Base-by-base conservation (phyloP, 805 yeast species). In the Kuraishia floccosa region DNA sequence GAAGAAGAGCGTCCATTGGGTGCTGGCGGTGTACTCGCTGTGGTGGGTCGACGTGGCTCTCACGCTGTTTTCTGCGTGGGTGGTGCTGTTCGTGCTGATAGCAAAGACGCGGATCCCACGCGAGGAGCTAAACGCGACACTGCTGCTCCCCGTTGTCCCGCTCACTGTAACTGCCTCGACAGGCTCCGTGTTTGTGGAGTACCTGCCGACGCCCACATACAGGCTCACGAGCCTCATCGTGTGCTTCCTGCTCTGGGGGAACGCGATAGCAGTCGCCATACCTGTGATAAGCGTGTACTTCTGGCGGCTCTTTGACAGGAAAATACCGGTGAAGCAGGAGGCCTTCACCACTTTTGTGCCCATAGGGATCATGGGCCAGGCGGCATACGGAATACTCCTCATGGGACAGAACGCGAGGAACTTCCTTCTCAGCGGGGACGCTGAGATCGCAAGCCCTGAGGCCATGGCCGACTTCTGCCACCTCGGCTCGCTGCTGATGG, bases 341-440 rank as follows among this genome's bases (percentile, higher is more conserved):
- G 65, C 79, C 3, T 77, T 78, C 47, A 67, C 86, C 12, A 56
- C 73, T 28, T 83, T 85, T 46, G 64, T 85, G 31, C 86, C 93
- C 1, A 58, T 85, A 28, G 96, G 96, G 7, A 76, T 87, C 26
- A 51, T 81, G 47, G 95, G 95, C 13, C 95, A 86, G 53, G 93
- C 91, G 2, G 68, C 84, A 2, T 82, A 61, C 49, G 82, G 81
- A 2, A 63, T 80, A 9, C 52, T 76, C 38, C 36, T 44, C 8
- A 41, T 43, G 33, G 49, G 47, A n/a, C 10, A 13, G 4, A 47
- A 46, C 30, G 22, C 22, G 22, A 10, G 10, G 22, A 14, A 18
- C 11, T 13, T 16, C 18, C 17, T 8, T 37, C 56, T 9, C 23
- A 12, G 17, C n/a, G 18, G 18, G 20, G 18, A 5, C 9, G 8